Base-by-base conservation (phyloP, 352 stramenopile genomes). In the Phytophthora brassicae region DNA sequence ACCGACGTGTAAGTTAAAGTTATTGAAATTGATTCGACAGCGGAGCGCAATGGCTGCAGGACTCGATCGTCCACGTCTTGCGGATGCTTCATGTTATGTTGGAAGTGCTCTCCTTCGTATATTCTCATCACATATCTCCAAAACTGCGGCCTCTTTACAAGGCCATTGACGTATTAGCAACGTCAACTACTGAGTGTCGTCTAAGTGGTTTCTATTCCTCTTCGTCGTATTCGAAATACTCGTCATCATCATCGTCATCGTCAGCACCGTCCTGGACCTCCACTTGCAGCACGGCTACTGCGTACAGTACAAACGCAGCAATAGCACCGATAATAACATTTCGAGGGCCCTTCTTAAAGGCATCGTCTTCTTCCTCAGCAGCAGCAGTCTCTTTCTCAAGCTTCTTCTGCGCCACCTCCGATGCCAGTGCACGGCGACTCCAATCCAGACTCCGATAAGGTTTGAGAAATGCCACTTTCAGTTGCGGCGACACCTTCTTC, bases 371-470 rank as follows among this genome's bases (percentile, higher is more conserved):
- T 14, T 54, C 71, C n/a, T 71, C 38, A 23, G 55, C 44, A 11
- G 39, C 26, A 42, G 8, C 64, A 12, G 50, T 50, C 36, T 77
- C 60, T 20, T 76, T 54, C 26, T 82, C 56, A 16, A 62, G 62
- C 55, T 83, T 89, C 42, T 85, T 81, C 50, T 77, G 56, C 4
- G 69, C 70, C 20, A 93, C 60, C 2, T 92, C 79, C 16, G 60
- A 64, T n/a, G 75, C 60, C 17, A 90, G 57, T 44, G 86, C 82
- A n/a, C 84, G 84, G 19, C 83, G 82, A 53, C 83, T 82, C 86
- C 86, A 95, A 61, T 93, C 86, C 22, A 95, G 60, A 58, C 84
- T 95, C 24, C 78, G 78, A 55, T 93, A 95, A 45, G 86, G 86
- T 58, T 86, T 64, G 9, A 94, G 47, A 66, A 94, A 94, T 39